Percentiles rank a stretch among this genome's conserved stretches.
Conservation (phyloP, 495 filamentous ascomycete species). For the Chlorociboria aeruginascens region DNA sequence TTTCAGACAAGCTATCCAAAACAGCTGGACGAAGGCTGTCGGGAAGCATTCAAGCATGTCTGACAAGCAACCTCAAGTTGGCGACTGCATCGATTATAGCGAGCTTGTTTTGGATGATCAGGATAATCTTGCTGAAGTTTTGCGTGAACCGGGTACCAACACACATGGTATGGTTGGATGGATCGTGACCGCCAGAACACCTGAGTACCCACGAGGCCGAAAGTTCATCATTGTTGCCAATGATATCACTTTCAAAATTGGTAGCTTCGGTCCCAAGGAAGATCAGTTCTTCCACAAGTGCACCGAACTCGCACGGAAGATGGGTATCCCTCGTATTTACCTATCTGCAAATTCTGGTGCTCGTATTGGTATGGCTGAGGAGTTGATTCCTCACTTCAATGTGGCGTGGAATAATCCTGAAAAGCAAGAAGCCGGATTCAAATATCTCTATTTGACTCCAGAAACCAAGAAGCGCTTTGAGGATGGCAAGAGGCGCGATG, state of each 20-base stretch:
- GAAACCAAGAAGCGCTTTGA: conserved; percentile 82
- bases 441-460: conserved; percentile 91
- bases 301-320: conserved; percentile 82
- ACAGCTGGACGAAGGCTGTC: conserved; percentile 72
- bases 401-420: conserved; percentile 87
- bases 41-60: conserved; percentile 57
- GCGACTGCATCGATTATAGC: conserved; percentile 90
- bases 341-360: conserved; percentile 99
- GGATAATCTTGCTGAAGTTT: conserved; percentile 84
- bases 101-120: conserved; percentile 90
- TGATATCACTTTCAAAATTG: conserved; percentile 98
- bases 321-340: conserved; percentile 94
- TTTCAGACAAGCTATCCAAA: conserved; percentile 95
- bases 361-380: conserved; percentile 91
- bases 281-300: conserved; percentile 99
- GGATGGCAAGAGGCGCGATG: conserved; percentile 64
- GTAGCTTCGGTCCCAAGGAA: conserved; percentile 90
- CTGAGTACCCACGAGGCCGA: conserved; percentile 89
- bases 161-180: conserved; percentile 97
- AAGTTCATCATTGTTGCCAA: conserved; percentile 95
- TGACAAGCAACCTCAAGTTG: conserved; percentile 69
- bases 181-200: conserved; percentile 91
- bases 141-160: conserved; percentile 89
- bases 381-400: conserved; percentile 91
- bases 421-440: conserved; percentile 86